phyloP scores from a whole-genome alignment of 2,329 filamentous ascomycete genomes.

The Pleomassaria siparia region DNA sequence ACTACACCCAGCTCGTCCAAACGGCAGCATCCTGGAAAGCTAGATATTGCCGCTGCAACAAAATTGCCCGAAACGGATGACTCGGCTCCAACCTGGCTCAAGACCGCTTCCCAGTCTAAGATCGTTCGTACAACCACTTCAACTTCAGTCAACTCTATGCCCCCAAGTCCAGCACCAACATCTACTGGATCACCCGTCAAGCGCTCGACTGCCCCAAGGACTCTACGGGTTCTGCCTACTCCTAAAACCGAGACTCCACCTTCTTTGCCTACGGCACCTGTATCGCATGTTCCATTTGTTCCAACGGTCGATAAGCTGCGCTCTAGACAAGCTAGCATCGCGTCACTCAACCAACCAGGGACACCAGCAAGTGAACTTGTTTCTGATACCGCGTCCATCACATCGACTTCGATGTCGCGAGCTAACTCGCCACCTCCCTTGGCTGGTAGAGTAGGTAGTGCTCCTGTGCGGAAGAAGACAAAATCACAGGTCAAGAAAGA shows the following conservation, averaged over 20 bases:
- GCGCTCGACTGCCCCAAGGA: conserved; percentile 57
- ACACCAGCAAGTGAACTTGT: conserved; percentile 73
- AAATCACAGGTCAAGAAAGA: conserved; percentile 81
- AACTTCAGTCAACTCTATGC: conserved; percentile 52
- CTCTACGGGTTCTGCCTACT: conserved; percentile 68
- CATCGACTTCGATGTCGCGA: conserved; percentile 72
- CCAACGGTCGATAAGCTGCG: conserved; percentile 45
- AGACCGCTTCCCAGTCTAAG: conserved; percentile 28
- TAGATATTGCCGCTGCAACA: conserved; percentile 49
- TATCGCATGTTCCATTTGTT: conserved; percentile 32
- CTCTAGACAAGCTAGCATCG: conserved; percentile 56
- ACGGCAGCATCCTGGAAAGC: conserved; percentile 49
- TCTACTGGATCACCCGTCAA: conserved; percentile 46
- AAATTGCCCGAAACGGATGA: conserved; percentile 24
- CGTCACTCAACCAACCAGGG: conserved; percentile 65
- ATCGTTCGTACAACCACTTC: conserved; percentile 25
- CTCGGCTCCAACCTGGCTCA: conserved; percentile 15
- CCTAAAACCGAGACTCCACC: conserved; percentile 62
- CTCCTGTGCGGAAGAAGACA: conserved; percentile 68
- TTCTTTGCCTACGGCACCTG: conserved; percentile 38
- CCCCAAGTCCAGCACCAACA: conserved; percentile 57
- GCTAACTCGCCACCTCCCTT: conserved; percentile 68
- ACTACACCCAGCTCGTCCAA: conserved; percentile 24
- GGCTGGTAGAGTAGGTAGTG: conserved; percentile 65
- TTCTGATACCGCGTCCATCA: conserved; percentile 74